Evolutionary conservation across 805 yeast species (phyloP).

Genomic region (Monosporozyma siamensis): DNA sequence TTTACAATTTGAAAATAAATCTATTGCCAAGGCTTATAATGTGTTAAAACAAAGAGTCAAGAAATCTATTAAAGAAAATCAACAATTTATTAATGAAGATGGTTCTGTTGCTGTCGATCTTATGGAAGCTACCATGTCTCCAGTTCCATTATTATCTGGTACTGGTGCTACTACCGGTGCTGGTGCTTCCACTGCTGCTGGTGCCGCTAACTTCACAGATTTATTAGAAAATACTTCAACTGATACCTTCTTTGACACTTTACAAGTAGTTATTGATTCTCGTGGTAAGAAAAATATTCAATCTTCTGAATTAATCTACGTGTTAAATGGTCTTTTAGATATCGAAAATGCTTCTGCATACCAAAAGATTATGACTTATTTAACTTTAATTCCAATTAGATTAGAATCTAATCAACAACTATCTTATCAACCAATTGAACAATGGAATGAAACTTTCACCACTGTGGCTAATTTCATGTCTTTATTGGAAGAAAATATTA

Average conservation of each 20-base stretch:
- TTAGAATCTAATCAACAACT: conserved; percentile 68
- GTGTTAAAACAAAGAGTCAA: conserved; percentile 80
- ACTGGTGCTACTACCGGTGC: conserved; percentile 26
- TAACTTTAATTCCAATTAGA: conserved; percentile 77
- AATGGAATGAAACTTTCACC: conserved; percentile 64
- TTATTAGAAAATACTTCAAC: conserved; percentile 20
- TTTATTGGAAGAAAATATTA: conserved; percentile 54
- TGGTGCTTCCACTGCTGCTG: conserved; percentile 24
- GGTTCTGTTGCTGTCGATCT: conserved; percentile 16
- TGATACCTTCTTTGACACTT: conserved; percentile 56
- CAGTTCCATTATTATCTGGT: conserved; percentile 21
- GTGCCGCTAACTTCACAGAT: conserved; percentile 5
- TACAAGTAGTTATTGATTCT: conserved; percentile 69
- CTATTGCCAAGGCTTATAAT: conserved; percentile 81
- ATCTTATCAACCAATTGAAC: conserved; percentile 63
- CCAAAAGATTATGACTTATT: conserved; percentile 68
- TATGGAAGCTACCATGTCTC: background rate
- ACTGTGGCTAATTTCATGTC: conserved; percentile 57
- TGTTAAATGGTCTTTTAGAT: conserved; percentile 51
- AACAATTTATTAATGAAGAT: conserved; percentile 51
- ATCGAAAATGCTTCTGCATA: conserved; percentile 48
- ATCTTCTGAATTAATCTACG: conserved; percentile 62
- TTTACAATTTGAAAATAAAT: conserved; percentile 56
- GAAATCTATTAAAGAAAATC: conserved; percentile 69
- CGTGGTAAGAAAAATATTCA: conserved; percentile 96